Evolutionary conservation across 2,329 filamentous ascomycete genomes (phyloP).

Genomic region (Rosellinia necatrix): DNA sequence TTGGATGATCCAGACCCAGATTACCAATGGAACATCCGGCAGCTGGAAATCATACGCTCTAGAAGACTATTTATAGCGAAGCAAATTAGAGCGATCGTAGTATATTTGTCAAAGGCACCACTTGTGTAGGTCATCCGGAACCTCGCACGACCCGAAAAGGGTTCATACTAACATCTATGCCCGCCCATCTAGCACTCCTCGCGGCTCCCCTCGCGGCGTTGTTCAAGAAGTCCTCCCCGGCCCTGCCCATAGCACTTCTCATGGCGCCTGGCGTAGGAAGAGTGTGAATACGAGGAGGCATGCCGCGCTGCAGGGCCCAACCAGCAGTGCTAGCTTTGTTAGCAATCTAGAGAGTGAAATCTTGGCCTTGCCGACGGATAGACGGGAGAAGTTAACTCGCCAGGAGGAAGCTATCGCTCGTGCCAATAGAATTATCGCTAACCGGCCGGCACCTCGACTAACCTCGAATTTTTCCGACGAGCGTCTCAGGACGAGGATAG

Average conservation of each 20-base stretch:
- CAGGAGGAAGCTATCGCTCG: background rate
- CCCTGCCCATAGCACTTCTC: background rate
- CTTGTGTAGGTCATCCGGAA: background rate
- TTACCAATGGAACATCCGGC: background rate
- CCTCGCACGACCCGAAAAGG: background rate
- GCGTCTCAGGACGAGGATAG: background rate
- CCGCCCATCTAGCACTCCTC: background rate
- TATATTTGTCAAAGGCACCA: conserved; percentile 8
- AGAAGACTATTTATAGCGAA: conserved; percentile 5
- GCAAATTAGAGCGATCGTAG: conserved; percentile 5
- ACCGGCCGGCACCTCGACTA: background rate
- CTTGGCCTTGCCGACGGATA: background rate
- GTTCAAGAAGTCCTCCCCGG: too few relatives aligned
- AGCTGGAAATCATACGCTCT: conserved; percentile 3
- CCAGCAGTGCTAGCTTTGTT: background rate
- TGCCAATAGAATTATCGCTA: background rate
- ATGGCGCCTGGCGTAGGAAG: background rate
- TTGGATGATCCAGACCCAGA: background rate
- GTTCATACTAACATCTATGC: background rate
- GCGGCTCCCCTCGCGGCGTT: background rate
- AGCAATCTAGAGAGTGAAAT: background rate
- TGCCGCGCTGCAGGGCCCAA: background rate
- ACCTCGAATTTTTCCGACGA: background rate
- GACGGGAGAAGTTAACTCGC: background rate
- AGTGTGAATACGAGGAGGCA: background rate